Base-by-base conservation (phyloP, 2,329 filamentous ascomycete genomes). In the Ampelomyces quisqualis region DNA sequence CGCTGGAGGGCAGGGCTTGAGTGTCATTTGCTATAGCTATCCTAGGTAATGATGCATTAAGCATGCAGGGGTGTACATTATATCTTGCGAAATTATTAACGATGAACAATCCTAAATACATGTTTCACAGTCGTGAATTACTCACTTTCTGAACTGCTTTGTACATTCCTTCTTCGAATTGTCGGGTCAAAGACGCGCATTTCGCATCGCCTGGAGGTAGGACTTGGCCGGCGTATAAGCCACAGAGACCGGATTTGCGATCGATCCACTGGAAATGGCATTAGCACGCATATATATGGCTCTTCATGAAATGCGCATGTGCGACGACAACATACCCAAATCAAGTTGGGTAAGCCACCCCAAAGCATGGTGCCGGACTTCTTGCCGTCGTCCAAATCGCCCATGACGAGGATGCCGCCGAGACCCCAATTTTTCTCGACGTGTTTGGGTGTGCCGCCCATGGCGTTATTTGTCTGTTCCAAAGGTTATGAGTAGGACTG, bases 261-360 rank as follows among this genome's bases (percentile, higher is more conserved):
- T 69, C 66, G 13, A 63, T 40, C 47, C 60, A 67, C 61, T 62
- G 18, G 4, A 14, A 10, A n/a, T 4, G n/a, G 9, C 0, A 26
- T 39, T 34, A 43, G 40, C 19, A 19, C 9, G 10, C 27, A 10
- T 4, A 23, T 19, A 18, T n/a, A 17, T 19, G 18, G 20, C 5
- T 9, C n/a, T n/a, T n/a, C n/a, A n/a, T n/a, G n/a, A n/a, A n/a
- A n/a, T n/a, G n/a, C n/a, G n/a, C n/a, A n/a, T 29, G 8, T n/a
- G n/a, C 9, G 21, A n/a, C n/a, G n/a, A n/a, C n/a, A 14, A 42
- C 58, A 39, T 53, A 61, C 58, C 65, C 65, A 67, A 2, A 46
- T 51, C 35, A 67, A 37, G 37, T 67, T 67, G 11, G 65, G 65
- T 9, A 56, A 37, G 2, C 64, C 65, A 24, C 57, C 57, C 64